phyloP scores from a whole-genome alignment of 768 basidiomycete species.

The Tylopilus sp. region DNA sequence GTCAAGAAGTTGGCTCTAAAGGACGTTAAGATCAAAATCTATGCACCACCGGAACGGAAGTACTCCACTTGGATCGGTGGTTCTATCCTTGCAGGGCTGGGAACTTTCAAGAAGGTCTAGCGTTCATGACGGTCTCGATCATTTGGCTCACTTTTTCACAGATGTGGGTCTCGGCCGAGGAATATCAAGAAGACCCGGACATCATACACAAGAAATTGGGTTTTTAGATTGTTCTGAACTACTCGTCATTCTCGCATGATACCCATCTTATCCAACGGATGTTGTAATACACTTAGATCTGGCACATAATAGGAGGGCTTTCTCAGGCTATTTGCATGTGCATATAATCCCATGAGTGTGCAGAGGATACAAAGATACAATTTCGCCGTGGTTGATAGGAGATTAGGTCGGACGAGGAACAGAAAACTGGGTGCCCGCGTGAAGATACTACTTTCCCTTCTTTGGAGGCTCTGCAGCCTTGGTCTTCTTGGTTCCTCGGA shows the following conservation, averaged over 20 bases:
- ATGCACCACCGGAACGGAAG: constrained; percentile 98
- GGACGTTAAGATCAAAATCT: constrained; percentile 98
- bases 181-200: constrained; percentile 98
- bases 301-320: constrained; percentile 20
- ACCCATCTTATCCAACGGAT: constrained; percentile 32
- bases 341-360: constrained; percentile 27
- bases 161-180: constrained; percentile 99
- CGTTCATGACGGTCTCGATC: neutral
- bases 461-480: constrained; percentile 90
- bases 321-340: constrained; percentile 19
- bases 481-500: constrained; percentile 93
- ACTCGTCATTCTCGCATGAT: constrained; percentile 23
- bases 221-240: constrained; percentile 44
- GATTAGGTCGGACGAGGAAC: constrained; percentile 17
- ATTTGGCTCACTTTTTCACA: constrained; percentile 30
- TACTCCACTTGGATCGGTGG: constrained; percentile 98
- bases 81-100: constrained; percentile 91
- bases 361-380: constrained; percentile 33
- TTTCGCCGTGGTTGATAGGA: constrained; percentile 34
- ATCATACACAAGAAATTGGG: constrained; percentile 96
- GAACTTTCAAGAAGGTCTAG: constrained; percentile 93
- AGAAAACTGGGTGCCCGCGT: constrained; percentile 17
- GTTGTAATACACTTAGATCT: constrained; percentile 33
- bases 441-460: constrained; percentile 78
- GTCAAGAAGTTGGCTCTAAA: constrained; percentile 94